phyloP scores from a whole-genome alignment of 352 stramenopile species.

The Phytopythium litorale region DNA sequence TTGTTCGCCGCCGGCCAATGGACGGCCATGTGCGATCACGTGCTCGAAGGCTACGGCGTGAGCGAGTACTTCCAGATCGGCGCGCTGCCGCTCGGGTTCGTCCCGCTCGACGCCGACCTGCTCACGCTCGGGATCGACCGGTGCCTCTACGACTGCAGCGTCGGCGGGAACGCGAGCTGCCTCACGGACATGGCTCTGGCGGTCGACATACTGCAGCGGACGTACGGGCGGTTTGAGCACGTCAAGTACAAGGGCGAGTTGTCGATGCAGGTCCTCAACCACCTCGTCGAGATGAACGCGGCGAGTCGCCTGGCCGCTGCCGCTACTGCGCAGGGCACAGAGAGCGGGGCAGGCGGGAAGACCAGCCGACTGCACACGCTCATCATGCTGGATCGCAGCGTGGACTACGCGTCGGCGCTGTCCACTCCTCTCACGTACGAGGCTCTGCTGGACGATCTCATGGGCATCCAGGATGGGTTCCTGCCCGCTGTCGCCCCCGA shows the following conservation, averaged over 20 bases:
- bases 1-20: slow-evolving; percentile 46
- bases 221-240: slow-evolving; percentile 52
- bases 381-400: slow-evolving; percentile 61
- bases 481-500: slow-evolving; percentile 29
- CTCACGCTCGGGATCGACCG: slow-evolving; percentile 52
- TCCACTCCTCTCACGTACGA: slow-evolving; percentile 73
- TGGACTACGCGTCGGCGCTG: slow-evolving; percentile 67
- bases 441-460: slow-evolving; percentile 58
- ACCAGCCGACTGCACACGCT: slow-evolving; percentile 45
- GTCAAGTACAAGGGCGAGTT: slow-evolving; percentile 83
- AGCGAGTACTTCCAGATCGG: slow-evolving; percentile 36
- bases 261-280: slow-evolving; percentile 59
- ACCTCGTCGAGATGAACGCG: slow-evolving; percentile 52
- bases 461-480: slow-evolving; percentile 62
- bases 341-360: neutral
- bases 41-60: slow-evolving; percentile 29
- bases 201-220: slow-evolving; percentile 46
- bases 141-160: slow-evolving; percentile 47
- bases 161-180: slow-evolving; percentile 40
- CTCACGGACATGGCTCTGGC: slow-evolving; percentile 46
- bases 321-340: neutral
- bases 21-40: slow-evolving; percentile 47
- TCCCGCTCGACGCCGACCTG: slow-evolving; percentile 56
- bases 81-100: slow-evolving; percentile 43
- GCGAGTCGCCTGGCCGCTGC: slow-evolving; percentile 6